Conservation (phyloP, 1,139 yeast species). For the Magnusiomyces fungicola region DNA sequence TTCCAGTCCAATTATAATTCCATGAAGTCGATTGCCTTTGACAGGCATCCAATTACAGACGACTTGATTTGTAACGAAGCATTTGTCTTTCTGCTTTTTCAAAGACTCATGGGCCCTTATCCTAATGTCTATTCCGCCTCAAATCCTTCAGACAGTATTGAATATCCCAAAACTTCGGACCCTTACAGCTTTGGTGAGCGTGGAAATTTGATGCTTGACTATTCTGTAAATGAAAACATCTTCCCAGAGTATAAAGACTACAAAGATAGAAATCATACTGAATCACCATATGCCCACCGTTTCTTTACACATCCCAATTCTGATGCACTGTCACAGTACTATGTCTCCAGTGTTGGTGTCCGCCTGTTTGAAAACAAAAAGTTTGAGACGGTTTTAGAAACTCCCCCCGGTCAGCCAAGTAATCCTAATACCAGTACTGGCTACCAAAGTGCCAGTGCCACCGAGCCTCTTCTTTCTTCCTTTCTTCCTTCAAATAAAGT, state of each 20-base stretch:
- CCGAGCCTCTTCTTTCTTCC: too few relatives aligned
- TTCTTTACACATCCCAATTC: conserved; percentile 87
- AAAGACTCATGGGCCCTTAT: conserved; percentile 51
- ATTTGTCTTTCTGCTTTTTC: conserved; percentile 59
- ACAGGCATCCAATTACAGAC: conserved; percentile 55
- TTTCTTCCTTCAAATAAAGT: too few relatives aligned
- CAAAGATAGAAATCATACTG: not conserved
- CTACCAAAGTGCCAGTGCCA: too few relatives aligned
- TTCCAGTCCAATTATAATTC: conserved; percentile 55
- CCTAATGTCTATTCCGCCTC: conserved; percentile 68
- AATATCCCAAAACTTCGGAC: not conserved
- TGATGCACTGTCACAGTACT: conserved; percentile 73
- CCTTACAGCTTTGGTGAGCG: not conserved
- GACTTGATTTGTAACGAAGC: conserved; percentile 57
- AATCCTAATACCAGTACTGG: not conserved
- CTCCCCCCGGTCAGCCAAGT: not conserved
- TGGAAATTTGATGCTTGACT: not conserved
- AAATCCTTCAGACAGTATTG: conserved; percentile 36
- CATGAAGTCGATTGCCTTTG: conserved; percentile 63
- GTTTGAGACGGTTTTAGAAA: conserved; percentile 25
- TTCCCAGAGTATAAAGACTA: conserved; percentile 5
- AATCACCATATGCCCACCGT: conserved; percentile 67
- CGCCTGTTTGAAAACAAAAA: conserved; percentile 44
- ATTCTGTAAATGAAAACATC: not conserved
- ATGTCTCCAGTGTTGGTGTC: conserved; percentile 59